These are phyloP conservation scores for Canavalia gladiata DNA, from an alignment of 306 rosid genomes.

Conservation along the genomic window DNA sequence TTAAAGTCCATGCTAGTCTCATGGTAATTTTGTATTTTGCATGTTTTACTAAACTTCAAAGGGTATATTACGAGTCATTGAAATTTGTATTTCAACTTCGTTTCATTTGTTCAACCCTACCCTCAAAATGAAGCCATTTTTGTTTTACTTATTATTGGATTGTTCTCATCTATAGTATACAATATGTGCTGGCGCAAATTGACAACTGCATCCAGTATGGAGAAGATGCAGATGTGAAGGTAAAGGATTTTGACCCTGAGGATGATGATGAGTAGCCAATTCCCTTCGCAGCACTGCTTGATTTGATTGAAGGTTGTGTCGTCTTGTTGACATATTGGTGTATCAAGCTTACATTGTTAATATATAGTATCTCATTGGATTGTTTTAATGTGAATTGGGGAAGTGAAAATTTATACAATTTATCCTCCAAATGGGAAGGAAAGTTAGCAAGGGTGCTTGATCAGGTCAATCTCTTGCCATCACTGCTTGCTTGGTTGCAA, in stretches of 20 bases:
- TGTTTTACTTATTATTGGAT: constrained; percentile 21
- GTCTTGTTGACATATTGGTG: constrained; percentile 3
- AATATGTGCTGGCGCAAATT: constrained; percentile 68
- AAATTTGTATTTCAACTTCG: not conserved
- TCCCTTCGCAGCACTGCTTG: not conserved
- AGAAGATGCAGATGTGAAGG: constrained; percentile 83
- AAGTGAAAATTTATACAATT: not conserved
- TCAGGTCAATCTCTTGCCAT: not conserved
- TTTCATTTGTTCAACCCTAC: not conserved
- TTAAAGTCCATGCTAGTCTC: not conserved
- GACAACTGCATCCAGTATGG: constrained; percentile 71
- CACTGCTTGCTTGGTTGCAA: constrained; percentile 17
- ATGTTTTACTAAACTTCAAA: not conserved
- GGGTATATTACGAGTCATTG: not conserved
- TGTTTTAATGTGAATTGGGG: constrained; percentile 24
- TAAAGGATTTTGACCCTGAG: constrained; percentile 72
- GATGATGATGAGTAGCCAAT: constrained; percentile 57
- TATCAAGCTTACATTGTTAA: constrained; percentile 42
- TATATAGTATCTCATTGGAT: constrained; percentile 25
- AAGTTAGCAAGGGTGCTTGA: not conserved
- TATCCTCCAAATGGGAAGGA: constrained; percentile 18
- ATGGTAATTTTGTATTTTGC: not conserved
- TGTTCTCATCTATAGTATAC: constrained; percentile 61
- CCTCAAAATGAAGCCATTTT: not conserved
- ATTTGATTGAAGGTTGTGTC: constrained; percentile 3